Evolutionary conservation across 1,284 basidiomycete genomes (phyloP).

Genomic region (Leccinum ponderosum): DNA sequence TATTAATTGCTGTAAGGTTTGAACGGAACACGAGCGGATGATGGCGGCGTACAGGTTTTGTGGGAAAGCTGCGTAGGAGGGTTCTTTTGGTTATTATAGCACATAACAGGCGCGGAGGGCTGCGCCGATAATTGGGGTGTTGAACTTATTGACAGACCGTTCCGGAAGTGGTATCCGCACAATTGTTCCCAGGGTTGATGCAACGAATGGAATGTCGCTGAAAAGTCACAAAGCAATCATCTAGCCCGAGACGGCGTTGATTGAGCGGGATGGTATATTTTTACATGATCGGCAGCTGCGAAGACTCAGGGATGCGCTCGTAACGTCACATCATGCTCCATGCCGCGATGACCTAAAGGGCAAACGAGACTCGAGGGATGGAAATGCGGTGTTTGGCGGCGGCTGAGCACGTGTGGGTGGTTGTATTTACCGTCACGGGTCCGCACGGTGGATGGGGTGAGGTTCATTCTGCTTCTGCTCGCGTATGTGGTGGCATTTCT

Average conservation of each 20-base stretch:
- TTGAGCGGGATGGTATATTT: constrained; percentile 1
- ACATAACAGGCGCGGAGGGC: constrained; percentile 1
- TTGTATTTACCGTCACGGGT: constrained; percentile 2
- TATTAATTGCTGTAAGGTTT: neutral
- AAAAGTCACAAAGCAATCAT: neutral
- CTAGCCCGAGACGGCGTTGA: neutral
- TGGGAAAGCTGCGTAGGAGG: constrained; percentile 9
- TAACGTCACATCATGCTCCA: constrained; percentile 7
- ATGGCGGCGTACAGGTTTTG: constrained; percentile 7
- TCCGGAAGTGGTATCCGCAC: neutral
- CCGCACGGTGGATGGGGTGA: neutral
- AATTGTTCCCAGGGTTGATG: neutral
- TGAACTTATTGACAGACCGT: neutral
- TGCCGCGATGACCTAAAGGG: neutral
- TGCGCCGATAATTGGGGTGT: neutral
- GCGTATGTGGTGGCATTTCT: neutral
- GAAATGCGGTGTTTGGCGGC: constrained; percentile 4
- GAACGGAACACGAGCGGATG: constrained; percentile 8
- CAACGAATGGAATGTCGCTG: neutral
- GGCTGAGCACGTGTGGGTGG: neutral
- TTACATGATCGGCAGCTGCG: constrained; percentile 11
- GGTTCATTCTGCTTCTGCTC: neutral
- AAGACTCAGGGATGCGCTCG: constrained; percentile 1
- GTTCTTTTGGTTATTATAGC: constrained; percentile 13
- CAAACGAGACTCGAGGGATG: neutral